Base-by-base conservation (phyloP, 2,329 filamentous ascomycete species). In the Chaetomium globosum region DNA sequence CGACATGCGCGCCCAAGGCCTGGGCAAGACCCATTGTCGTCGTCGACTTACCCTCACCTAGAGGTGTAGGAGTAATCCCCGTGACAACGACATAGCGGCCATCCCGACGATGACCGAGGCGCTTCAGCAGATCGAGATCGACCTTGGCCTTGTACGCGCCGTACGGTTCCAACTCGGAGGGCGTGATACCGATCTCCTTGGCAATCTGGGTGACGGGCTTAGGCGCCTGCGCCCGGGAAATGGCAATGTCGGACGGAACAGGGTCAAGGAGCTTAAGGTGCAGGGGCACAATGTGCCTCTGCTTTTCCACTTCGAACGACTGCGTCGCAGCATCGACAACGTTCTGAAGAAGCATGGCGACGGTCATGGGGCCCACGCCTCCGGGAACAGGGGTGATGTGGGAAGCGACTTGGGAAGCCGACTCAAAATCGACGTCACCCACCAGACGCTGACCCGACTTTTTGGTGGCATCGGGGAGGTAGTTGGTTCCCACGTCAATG, bases 401-500 rank as follows among this genome's bases (percentile, higher is more conserved):
- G 2, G 93, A 97, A 23, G 93, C 95, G 51, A 97, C 90, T 75
- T 96, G 83, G 19, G 84, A 85, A 19, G 94, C 94, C 52, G 90
- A 87, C 59, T 93, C 92, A 73, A 88, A 98, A 73, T 99, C 93
- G 51, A 99, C 95, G 76, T 99, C 95, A 66, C 95, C 95, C 7
- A 98, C 94, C 26, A 99, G 86, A 70, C 93, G 87, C 77, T 95
- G 87, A 39, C 95, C 95, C 13, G 92, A 96, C 82, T 97, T 97
- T 82, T 91, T 97, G 67, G 90, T 89, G 46, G 87, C 82, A 75
- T 99, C 95, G 6, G 91, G 86, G 64, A 98, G 88, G 82, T 93
- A 97, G 82, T 99, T 99, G 70, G 93, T 99, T 67, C 95, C 95
- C 21, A 99, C 95, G 74, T 99, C 95, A 73, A 99, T 96, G 49